Evolutionary conservation across 208 protist genomes (phyloP).

Genomic region (Tritrichomonas foetus): DNA sequence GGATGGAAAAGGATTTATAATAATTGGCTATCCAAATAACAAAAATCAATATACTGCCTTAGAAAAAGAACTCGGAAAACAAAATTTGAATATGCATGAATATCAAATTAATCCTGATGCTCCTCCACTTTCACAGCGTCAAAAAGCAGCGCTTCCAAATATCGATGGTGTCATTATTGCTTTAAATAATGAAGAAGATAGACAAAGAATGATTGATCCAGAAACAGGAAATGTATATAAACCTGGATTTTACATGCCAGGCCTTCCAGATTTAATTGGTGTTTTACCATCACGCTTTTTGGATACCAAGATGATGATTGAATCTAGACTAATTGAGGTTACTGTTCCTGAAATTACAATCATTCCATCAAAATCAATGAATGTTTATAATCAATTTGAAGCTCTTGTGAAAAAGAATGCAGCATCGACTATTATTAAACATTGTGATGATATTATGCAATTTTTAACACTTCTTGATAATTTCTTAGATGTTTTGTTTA

Average conservation of each 20-base stretch:
- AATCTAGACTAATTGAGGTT: not conserved
- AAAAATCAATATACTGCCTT: not conserved
- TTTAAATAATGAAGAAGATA: not conserved
- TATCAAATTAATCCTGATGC: not conserved
- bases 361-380: not conserved
- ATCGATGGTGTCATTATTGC: not conserved
- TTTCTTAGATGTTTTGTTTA: not conserved
- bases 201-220: not conserved
- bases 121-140: no score
- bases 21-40: not conserved
- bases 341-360: not conserved
- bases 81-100: not conserved
- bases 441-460: not conserved
- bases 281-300: not conserved
- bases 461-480: not conserved
- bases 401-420: not conserved
- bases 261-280: not conserved
- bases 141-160: no score
- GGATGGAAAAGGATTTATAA: not conserved
- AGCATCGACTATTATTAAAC: not conserved
- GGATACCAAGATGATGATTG: not conserved
- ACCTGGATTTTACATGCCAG: not conserved
- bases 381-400: not conserved
- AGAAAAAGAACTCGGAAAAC: not conserved
- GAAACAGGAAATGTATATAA: not conserved